Evolutionary conservation across 345 rosid species (phyloP), one percentile per base, ranked within the genome.

Genomic region (Populus nigra): DNA sequence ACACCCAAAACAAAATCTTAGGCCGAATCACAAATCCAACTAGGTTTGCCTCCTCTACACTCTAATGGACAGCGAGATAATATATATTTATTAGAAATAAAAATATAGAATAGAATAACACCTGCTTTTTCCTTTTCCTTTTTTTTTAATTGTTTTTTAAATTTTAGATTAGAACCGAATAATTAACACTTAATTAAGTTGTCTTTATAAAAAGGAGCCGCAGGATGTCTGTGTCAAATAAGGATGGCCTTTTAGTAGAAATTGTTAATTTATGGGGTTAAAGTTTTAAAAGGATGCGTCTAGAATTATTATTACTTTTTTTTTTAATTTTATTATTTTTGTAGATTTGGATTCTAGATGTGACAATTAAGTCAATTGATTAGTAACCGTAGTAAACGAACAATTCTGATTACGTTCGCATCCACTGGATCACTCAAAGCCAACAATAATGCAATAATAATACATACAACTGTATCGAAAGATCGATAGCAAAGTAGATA

Each of bases 1-100:
- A 83, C 86, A 79, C 69, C 79, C 16, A 9, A 12, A 41, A 18
- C 1, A 35, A 84, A 43, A 80, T 74, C 80, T 17, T 59, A 71
- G 85, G 77, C 66, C 72, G 85, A 81, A 87, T 84, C 87, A 47
- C 77, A 36, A 68, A 13, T 35, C 83, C 86, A 62, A 72, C 78
- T 66, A 82, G 76, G 49, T 74, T 75, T 82, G 68, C 74, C 78
- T 63, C 39, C 81, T 86, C 76, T 76, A 33, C 78, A 72, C 78
- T 80, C 77, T 13, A 67, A 23, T 23, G n/a, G 25, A 0, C 6
- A 6, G 2, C 59, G 23, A 25, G 1, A 9, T 15, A 20, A 18
- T n/a, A 18, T 43, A 15, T n/a, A n/a, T 31, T 73, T n/a, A n/a
- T 31, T 73, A 2, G 5, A 5, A 3, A 49, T 17, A 29, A 8